A percentile compares a stretch with the other conserved stretches of the same genome.
These are phyloP conservation scores for Wallacemonas sp. DNA, from an alignment of 208 protist species.

Conservation along the genomic window DNA sequence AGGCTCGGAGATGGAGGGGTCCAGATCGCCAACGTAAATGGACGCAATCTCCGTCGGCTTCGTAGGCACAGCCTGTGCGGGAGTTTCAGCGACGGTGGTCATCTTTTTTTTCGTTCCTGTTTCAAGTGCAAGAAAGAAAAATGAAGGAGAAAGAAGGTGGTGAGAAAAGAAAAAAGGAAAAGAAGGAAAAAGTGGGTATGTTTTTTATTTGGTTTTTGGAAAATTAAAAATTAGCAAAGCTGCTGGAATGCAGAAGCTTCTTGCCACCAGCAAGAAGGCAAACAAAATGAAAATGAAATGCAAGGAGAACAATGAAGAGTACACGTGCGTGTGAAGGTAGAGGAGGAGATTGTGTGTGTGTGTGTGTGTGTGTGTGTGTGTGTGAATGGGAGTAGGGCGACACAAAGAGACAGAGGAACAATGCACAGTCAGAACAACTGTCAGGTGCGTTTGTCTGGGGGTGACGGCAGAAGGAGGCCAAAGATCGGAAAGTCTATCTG, in stretches of 20 bases:
- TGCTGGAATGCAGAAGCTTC: constrained; percentile 13
- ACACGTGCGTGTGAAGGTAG: too few relatives aligned
- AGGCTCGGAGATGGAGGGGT: constrained; percentile 91
- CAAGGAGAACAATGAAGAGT: constrained; percentile 19
- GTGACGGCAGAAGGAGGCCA: too few relatives aligned
- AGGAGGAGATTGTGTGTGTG: too few relatives aligned
- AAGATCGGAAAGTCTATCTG: too few relatives aligned
- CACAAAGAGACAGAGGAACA: too few relatives aligned
- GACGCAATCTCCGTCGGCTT: constrained; percentile 94
- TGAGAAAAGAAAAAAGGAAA: constrained; percentile 24
- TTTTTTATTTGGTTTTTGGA: constrained; percentile 29
- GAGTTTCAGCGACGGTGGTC: constrained; percentile 20
- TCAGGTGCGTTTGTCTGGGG: too few relatives aligned
- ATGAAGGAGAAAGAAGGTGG: constrained; percentile 20
- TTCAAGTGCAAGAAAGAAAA: constrained; percentile 19
- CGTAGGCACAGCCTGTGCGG: constrained; percentile 17
- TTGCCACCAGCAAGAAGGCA: constrained; percentile 18
- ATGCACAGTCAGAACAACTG: too few relatives aligned
- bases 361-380: too few relatives aligned
- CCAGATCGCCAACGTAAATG: constrained; percentile 98
- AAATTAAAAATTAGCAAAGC: constrained; percentile 15
- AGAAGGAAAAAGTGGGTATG: constrained; percentile 18
- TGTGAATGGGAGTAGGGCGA: too few relatives aligned
- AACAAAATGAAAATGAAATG: constrained; percentile 29
- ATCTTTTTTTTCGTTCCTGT: too few relatives aligned